Conservation (phyloP, 2,329 filamentous ascomycete species). For the Penicillium sp. region DNA sequence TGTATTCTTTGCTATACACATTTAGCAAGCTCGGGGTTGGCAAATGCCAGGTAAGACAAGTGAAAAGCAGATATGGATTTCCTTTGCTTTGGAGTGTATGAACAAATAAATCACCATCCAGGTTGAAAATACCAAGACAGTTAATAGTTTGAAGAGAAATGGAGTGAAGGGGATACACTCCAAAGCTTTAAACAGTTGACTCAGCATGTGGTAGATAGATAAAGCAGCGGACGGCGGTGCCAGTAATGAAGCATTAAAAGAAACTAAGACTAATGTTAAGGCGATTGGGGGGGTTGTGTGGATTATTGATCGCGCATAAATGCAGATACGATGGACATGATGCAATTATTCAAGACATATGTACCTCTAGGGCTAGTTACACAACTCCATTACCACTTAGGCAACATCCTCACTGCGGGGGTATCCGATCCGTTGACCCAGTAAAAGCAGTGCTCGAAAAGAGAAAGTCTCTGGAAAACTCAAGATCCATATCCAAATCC, state of each 20-base stretch:
- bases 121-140: background rate
- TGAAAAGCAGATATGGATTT: too few relatives aligned
- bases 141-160: background rate
- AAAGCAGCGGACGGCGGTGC: background rate
- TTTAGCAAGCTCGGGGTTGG: background rate
- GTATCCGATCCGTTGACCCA: conserved; percentile 18
- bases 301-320: background rate
- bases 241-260: background rate
- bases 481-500: conserved; percentile 36
- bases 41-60: background rate
- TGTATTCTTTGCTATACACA: background rate
- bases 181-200: too few relatives aligned
- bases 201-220: too few relatives aligned
- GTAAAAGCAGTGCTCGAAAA: conserved; percentile 35
- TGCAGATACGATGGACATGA: background rate
- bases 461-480: conserved; percentile 37
- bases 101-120: background rate
- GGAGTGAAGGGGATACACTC: background rate
- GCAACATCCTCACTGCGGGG: background rate
- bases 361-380: background rate
- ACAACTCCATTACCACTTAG: background rate
- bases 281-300: too few relatives aligned
- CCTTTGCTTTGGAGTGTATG: background rate
- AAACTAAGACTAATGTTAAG: too few relatives aligned
- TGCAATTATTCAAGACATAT: background rate